phyloP scores from a whole-genome alignment of 2,329 filamentous ascomycete species.

The Bretziella fagacearum region DNA sequence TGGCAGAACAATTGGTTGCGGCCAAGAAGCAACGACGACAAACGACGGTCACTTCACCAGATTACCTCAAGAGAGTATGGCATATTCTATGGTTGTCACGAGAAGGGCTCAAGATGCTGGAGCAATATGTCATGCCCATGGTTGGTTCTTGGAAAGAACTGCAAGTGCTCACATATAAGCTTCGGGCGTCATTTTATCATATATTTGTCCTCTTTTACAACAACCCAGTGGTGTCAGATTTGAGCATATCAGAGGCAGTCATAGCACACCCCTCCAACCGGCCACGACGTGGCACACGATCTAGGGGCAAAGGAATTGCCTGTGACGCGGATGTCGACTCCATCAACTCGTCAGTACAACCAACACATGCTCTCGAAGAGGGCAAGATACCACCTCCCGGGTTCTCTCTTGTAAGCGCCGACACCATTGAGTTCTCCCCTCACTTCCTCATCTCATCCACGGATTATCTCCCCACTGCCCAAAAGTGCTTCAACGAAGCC shows the following conservation, averaged over 20 bases:
- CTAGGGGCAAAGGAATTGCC: background rate
- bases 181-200: conserved; percentile 88
- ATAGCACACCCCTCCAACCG: conserved; percentile 21
- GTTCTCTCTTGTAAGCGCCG: conserved; percentile 26
- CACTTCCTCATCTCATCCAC: conserved; percentile 59
- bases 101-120: conserved; percentile 75
- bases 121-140: conserved; percentile 75
- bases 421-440: conserved; percentile 20
- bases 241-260: conserved; percentile 31
- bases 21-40: conserved; percentile 69
- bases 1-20: conserved; percentile 66
- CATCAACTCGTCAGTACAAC: conserved; percentile 25
- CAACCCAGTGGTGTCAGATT: conserved; percentile 55
- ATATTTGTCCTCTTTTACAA: conserved; percentile 96
- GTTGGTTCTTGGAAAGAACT: conserved; percentile 64
- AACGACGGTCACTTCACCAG: conserved; percentile 62
- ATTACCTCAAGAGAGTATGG: conserved; percentile 62
- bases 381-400: conserved; percentile 39
- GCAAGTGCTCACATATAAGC: conserved; percentile 77
- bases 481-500: conserved; percentile 64
- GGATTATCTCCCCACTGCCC: conserved; percentile 71
- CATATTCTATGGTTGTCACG: conserved; percentile 93
- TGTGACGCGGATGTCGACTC: conserved; percentile 23
- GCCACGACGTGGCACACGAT: conserved; percentile 10
- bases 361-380: conserved; percentile 36